Percentiles rank a stretch among this genome's conserved stretches.
phyloP scores from a whole-genome alignment of 306 rosid species.

The Dryas octopetala region DNA sequence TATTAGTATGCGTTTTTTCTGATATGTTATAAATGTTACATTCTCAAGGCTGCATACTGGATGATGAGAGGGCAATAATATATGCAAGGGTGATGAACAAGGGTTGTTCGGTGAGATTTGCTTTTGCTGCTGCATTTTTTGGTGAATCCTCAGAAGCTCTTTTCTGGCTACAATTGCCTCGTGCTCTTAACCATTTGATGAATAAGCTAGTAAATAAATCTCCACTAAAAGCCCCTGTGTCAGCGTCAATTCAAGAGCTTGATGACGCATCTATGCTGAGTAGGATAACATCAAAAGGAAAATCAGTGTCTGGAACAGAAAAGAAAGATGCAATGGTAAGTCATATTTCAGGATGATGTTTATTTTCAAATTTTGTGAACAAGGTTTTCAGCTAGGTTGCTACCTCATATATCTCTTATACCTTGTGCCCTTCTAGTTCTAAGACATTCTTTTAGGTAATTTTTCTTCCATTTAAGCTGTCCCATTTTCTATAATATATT shows the following conservation, averaged over 20 bases:
- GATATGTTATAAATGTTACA: constrained; percentile 30
- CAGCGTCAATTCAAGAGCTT: constrained; percentile 47
- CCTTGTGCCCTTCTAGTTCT: background rate
- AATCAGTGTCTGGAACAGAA: constrained; percentile 50
- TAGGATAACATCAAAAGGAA: constrained; percentile 86
- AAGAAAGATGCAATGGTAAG: constrained; percentile 62
- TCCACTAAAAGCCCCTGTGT: constrained; percentile 38
- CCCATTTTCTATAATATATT: constrained; percentile 26
- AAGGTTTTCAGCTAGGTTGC: background rate
- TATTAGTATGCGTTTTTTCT: constrained; percentile 24
- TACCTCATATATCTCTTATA: constrained; percentile 4
- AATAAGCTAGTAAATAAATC: constrained; percentile 63
- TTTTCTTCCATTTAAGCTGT: constrained; percentile 16
- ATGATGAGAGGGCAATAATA: constrained; percentile 86
- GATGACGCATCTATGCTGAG: constrained; percentile 62
- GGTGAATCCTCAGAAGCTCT: constrained; percentile 93
- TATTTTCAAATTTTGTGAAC: constrained; percentile 1
- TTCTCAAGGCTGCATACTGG: constrained; percentile 78
- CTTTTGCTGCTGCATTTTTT: constrained; percentile 86
- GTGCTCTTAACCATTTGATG: constrained; percentile 75
- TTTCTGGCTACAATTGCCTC: constrained; percentile 92
- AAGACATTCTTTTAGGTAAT: background rate
- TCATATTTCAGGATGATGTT: background rate
- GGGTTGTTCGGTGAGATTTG: constrained; percentile 81
- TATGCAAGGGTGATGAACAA: constrained; percentile 79